phyloP scores from a whole-genome alignment of 1,284 basidiomycete genomes.

The Tremellales sp. region DNA sequence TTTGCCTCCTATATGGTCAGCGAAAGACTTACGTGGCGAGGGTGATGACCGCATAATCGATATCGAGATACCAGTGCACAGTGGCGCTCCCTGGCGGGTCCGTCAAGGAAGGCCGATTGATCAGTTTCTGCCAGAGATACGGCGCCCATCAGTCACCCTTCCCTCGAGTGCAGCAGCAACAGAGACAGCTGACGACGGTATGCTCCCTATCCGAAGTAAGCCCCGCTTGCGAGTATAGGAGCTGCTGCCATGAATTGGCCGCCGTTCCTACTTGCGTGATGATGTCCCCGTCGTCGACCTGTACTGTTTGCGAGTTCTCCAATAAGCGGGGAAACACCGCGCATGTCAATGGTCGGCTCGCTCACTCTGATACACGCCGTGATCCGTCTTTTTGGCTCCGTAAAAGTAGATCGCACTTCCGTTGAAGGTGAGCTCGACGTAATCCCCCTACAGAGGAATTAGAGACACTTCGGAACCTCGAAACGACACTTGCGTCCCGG shows the following conservation, averaged over 20 bases:
- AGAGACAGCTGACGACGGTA: constrained; percentile 10
- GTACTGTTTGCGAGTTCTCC: neutral
- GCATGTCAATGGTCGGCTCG: too few relatives aligned
- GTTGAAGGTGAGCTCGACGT: constrained; percentile 23
- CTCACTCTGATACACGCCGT: constrained; percentile 23
- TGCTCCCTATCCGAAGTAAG: constrained; percentile 15
- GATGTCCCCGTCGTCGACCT: neutral
- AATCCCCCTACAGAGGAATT: constrained; percentile 12
- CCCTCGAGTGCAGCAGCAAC: neutral
- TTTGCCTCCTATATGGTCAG: too few relatives aligned
- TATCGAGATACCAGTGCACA: constrained; percentile 17
- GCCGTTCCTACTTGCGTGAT: constrained; percentile 12
- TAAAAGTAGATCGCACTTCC: constrained; percentile 25
- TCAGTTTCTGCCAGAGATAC: constrained; percentile 10
- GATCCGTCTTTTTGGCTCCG: constrained; percentile 21
- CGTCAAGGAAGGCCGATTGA: constrained; percentile 11
- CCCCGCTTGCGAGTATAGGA: constrained; percentile 9
- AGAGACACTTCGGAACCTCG: constrained; percentile 7
- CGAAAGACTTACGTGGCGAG: constrained; percentile 8
- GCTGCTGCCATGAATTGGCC: constrained; percentile 9
- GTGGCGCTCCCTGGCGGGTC: constrained; percentile 9
- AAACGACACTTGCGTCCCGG: too few relatives aligned
- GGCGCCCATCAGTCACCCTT: too few relatives aligned
- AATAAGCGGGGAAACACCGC: neutral
- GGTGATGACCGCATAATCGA: constrained; percentile 19